Evolutionary conservation across 768 basidiomycete species (phyloP).

Genomic region (Mycena chlorophos): DNA sequence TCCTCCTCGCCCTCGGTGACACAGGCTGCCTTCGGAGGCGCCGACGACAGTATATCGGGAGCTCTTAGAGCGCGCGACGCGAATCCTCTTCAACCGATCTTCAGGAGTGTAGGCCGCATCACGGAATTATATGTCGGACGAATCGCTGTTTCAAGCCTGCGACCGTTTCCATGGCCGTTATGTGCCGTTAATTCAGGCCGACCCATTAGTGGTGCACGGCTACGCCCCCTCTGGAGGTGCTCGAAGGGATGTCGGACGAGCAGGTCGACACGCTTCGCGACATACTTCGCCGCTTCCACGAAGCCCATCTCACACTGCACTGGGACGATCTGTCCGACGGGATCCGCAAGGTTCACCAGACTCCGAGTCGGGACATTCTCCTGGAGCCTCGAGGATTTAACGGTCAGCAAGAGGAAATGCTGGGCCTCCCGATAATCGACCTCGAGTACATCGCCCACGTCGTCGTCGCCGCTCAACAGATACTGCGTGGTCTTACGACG

Average conservation of each 20-base stretch:
- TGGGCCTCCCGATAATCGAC: neutral
- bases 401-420: neutral
- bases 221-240: neutral
- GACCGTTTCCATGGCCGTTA: neutral
- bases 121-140: neutral
- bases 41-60: neutral
- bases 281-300: neutral
- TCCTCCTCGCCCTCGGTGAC: no score
- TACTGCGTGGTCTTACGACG: neutral
- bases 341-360: neutral
- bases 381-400: neutral
- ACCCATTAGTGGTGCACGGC: neutral
- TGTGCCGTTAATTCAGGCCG: neutral
- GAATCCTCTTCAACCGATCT: neutral
- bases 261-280: neutral
- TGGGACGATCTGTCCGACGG: neutral
- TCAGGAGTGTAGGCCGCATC: neutral
- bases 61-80: neutral
- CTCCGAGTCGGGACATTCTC: neutral
- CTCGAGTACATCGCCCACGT: neutral
- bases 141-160: neutral
- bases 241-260: neutral
- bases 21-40: neutral
- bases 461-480: neutral
- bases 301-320: neutral